phyloP scores from a whole-genome alignment of 495 filamentous ascomycete genomes.

The Chlorociboria aeruginascens region DNA sequence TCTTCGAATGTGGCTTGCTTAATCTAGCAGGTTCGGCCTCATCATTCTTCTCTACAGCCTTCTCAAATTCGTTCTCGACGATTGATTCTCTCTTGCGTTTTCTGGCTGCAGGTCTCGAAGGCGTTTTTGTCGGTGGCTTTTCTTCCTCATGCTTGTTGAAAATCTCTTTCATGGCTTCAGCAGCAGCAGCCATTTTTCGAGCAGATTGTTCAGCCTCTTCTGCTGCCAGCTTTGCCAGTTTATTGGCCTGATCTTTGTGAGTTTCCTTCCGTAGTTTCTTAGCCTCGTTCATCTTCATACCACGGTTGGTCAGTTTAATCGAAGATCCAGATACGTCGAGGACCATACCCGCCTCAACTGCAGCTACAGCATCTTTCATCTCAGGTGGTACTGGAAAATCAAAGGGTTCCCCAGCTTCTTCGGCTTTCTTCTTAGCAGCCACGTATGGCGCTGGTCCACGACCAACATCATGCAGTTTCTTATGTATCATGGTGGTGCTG shows the following conservation, averaged over 20 bases:
- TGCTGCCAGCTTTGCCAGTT: slow-evolving; percentile 44
- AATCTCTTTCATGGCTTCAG: slow-evolving; percentile 35
- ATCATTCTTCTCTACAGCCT: slow-evolving; percentile 20
- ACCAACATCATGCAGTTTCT: slow-evolving; percentile 65
- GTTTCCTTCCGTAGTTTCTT: slow-evolving; percentile 81
- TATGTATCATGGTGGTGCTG: slow-evolving; percentile 90
- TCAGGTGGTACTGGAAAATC: slow-evolving; percentile 22
- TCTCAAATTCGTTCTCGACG: slow-evolving; percentile 27
- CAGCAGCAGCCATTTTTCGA: slow-evolving; percentile 40
- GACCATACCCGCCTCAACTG: slow-evolving; percentile 36
- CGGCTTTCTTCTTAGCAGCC: slow-evolving; percentile 53
- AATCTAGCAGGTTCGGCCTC: slow-evolving; percentile 16
- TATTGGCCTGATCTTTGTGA: slow-evolving; percentile 40
- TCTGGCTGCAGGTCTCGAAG: slow-evolving; percentile 21
- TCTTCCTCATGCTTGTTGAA: slow-evolving; percentile 21
- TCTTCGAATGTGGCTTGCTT: slow-evolving; percentile 32
- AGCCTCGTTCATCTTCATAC: slow-evolving; percentile 85
- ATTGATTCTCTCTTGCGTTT: slow-evolving; percentile 44
- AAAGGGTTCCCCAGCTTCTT: slow-evolving; percentile 56
- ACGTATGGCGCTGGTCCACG: slow-evolving; percentile 69
- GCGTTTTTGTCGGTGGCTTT: slow-evolving; percentile 10
- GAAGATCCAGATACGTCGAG: slow-evolving; percentile 32
- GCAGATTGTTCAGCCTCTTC: slow-evolving; percentile 37
- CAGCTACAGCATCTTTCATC: slow-evolving; percentile 22
- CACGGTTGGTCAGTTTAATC: slow-evolving; percentile 61